These are phyloP conservation scores for Debaryomycetaceae sp. DNA, from an alignment of 1,139 yeast species.

Conservation along the genomic window DNA sequence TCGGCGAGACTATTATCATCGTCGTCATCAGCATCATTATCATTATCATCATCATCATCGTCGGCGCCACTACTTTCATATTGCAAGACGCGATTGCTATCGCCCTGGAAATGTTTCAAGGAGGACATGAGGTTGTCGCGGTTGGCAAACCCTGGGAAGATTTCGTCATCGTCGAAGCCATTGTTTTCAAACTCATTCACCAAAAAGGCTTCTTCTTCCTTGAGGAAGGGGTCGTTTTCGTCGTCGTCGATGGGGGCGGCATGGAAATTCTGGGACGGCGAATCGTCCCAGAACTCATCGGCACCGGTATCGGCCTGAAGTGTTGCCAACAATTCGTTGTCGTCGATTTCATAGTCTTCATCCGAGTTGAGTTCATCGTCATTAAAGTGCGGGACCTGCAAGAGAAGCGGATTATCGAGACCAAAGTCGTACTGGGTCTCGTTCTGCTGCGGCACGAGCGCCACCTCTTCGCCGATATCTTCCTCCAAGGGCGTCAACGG, in stretches of 20 bases:
- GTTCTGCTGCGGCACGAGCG: constrained; percentile 3
- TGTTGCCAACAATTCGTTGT: constrained; percentile 59
- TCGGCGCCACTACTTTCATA: constrained; percentile 20
- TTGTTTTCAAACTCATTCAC: constrained; percentile 39
- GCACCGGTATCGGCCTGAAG: constrained; percentile 43
- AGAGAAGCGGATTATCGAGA: constrained; percentile 25
- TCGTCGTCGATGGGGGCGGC: too few relatives aligned
- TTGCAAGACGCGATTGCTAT: constrained; percentile 16
- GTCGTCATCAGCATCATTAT: constrained; percentile 17
- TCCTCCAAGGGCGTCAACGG: constrained; percentile 27
- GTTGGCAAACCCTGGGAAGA: constrained; percentile 8
- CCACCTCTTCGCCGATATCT: constrained; percentile 61
- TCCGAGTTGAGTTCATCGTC: constrained; percentile 51
- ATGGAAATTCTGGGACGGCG: constrained; percentile 21
- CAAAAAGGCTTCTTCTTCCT: constrained; percentile 35
- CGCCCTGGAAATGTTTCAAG: constrained; percentile 13
- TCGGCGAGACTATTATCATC: too few relatives aligned
- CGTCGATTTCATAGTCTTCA: constrained; percentile 62
- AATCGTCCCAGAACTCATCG: constrained; percentile 32
- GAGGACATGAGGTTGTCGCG: constrained; percentile 13
- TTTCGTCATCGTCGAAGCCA: constrained; percentile 32
- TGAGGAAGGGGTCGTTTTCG: constrained; percentile 35
- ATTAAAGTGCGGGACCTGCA: constrained; percentile 40
- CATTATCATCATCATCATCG: constrained; percentile 13
- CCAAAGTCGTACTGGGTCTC: constrained; percentile 14